Percentiles rank a stretch among this genome's conserved stretches.
phyloP scores from a whole-genome alignment of 2,329 filamentous ascomycete species.

The Calonectria hawksworthii region DNA sequence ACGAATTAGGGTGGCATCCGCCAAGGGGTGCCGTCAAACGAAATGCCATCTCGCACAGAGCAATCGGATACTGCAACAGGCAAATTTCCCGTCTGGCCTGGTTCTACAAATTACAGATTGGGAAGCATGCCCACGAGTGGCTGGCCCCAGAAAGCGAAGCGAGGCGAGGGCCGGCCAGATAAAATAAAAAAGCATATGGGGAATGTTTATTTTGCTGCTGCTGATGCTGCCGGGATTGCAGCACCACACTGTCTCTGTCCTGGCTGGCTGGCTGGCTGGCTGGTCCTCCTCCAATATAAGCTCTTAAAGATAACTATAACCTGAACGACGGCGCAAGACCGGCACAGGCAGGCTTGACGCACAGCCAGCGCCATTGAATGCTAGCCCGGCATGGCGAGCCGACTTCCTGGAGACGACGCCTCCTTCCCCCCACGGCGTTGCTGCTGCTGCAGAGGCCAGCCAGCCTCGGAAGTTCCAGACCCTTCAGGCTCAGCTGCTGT shows the following conservation, averaged over 20 bases:
- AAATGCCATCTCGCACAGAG: slow-evolving; percentile 1
- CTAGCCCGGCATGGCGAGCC: neutral
- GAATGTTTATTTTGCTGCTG: slow-evolving; percentile 8
- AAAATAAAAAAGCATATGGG: neutral
- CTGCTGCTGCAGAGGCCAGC: slow-evolving; percentile 24
- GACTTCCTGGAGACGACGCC: slow-evolving; percentile 25
- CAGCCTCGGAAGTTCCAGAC: slow-evolving; percentile 42
- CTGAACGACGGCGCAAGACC: slow-evolving; percentile 5
- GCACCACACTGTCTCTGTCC: too few relatives aligned
- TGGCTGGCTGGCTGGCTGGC: too few relatives aligned
- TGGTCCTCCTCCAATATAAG: neutral
- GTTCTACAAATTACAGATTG: neutral
- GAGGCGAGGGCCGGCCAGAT: neutral
- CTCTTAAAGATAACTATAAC: slow-evolving; percentile 8
- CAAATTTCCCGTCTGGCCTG: neutral
- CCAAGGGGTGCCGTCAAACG: neutral
- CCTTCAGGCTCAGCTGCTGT: slow-evolving; percentile 24
- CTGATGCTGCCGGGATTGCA: too few relatives aligned
- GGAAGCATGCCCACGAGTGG: neutral
- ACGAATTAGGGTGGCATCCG: slow-evolving; percentile 8
- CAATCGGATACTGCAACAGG: neutral
- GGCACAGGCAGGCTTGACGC: neutral
- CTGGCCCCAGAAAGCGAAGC: neutral
- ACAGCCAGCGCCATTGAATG: neutral
- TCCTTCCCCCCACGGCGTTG: slow-evolving; percentile 31